Conservation (phyloP, 192 early-diverging fungal species). For the Coemansia sp. region DNA sequence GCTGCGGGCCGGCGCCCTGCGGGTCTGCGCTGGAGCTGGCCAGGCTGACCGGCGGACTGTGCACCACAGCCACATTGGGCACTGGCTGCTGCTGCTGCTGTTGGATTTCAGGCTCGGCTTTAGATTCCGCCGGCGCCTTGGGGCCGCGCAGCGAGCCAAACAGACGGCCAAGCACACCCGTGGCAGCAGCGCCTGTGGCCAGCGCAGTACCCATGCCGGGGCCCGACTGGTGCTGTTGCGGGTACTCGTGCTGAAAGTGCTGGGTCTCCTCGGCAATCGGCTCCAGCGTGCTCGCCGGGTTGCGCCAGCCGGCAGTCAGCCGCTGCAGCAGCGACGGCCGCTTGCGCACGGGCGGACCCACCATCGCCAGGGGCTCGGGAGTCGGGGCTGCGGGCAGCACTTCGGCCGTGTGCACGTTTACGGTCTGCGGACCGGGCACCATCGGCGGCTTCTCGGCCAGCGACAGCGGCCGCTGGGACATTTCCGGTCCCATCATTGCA, state of each 20-base stretch:
- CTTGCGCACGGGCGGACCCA: conserved; percentile 9
- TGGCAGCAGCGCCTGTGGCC: conserved; percentile 1
- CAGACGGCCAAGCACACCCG: conserved; percentile 14
- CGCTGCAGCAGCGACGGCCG: conserved; percentile 46
- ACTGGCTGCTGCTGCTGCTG: conserved; percentile 8
- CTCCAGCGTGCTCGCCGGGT: conserved; percentile 12
- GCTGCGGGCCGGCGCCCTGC: conserved; percentile 22
- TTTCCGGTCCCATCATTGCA: conserved; percentile 8
- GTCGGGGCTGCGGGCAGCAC: too few relatives aligned
- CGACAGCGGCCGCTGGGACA: conserved; percentile 15
- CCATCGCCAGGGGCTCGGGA: neutral
- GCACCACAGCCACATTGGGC: conserved; percentile 15
- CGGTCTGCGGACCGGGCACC: conserved; percentile 2
- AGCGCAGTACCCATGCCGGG: neutral
- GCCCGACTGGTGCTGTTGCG: neutral
- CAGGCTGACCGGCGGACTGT: conserved; percentile 5
- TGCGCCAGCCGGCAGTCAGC: conserved; percentile 43
- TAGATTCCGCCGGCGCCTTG: neutral
- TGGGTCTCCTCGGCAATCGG: conserved; percentile 27
- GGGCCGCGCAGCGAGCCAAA: conserved; percentile 7
- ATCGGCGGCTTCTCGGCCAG: neutral
- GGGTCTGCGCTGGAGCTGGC: too few relatives aligned
- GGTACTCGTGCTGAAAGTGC: neutral
- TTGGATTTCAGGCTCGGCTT: neutral
- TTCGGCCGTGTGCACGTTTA: conserved; percentile 23